Base-by-base conservation (phyloP, 2,329 filamentous ascomycete genomes). In the Ascochyta rabiei region DNA sequence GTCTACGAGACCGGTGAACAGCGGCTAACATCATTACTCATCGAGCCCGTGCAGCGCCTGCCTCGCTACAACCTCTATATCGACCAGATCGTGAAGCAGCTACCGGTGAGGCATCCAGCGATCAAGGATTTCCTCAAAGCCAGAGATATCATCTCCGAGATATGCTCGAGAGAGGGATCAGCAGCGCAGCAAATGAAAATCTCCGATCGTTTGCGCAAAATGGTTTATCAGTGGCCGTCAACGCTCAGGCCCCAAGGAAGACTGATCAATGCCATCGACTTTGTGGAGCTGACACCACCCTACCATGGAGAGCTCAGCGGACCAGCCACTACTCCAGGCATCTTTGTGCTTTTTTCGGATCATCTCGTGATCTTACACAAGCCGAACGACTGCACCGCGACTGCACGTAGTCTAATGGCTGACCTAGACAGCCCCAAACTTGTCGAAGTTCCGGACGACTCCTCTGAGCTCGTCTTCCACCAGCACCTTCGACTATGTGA, bases 11-110 rank as follows among this genome's bases (percentile, higher is more conserved):
- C 89, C 2, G 93, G 95, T 50, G 95, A 98, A 73, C 95, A 99
- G 77, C 85, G 87, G 53, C 84, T 98, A 48, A 92, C 91, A 43
- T 98, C 95, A 3, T 84, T 95, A 59, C 83, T 99, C 49, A 99
- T 99, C 72, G 95, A 99, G 75, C 95, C 95, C 2, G 93, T 99
- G 0, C 95, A 99, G 75, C 85, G 95, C 47, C 82, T 99, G 47
- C 95, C 95, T 23, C 88, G 95, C 23, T 99, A 99, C 77, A 97
- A 91, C 68, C 81, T 99, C 31, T 89, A 98, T 70, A 98, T 99
- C 66, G 95, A 99, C 77, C 93, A 96, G 68, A 97, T 99, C 69
- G 85, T 95, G 42, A 87, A 88, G 62, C 92, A 89, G 57, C 83
- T 98, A 16, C 93, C 93, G 4, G 85, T 93, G 45, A 87, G 89